Evolutionary conservation across 345 rosid genomes (phyloP).

Genomic region (sweet orange (Citrus sinensis)): DVS_A1.0 CM039163.1:15296501-15297000

Average conservation of each 20-base stretch:
- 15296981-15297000: too few species aligned
- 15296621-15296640: too few species aligned
- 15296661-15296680: not conserved
- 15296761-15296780: not conserved
- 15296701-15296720: not conserved
- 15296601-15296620: not conserved
- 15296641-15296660: too few species aligned
- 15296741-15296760: not conserved
- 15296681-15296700: not conserved
- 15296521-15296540: conserved; percentile 42
- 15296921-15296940: too few species aligned
- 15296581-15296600: too few species aligned
- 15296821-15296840: not conserved
- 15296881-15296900: not conserved
- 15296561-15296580: too few species aligned
- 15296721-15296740: not conserved
- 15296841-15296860: not conserved
- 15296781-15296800: not conserved
- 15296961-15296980: too few species aligned
- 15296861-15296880: not conserved
- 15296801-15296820: not conserved
- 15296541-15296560: conserved; percentile 41
- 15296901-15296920: too few species aligned
- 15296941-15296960: not conserved
- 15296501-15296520: conserved; percentile 25